Base-by-base conservation (phyloP, 805 yeast genomes). In the Nakazawaea ambrosiae region DNA sequence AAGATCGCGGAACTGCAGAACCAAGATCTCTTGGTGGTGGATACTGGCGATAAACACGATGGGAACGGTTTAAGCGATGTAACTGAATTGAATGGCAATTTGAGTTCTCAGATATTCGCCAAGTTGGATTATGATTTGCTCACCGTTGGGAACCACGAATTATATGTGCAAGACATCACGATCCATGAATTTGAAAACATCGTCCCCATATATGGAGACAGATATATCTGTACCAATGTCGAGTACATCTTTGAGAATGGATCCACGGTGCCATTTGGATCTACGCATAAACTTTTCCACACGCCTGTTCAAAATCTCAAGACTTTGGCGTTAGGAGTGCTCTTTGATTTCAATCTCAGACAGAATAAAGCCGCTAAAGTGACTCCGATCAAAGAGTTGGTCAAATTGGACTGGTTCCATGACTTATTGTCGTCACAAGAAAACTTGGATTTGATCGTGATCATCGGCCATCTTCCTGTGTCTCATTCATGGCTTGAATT, bases 31-130 rank as follows among this genome's bases (percentile, higher is more conserved):
- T 48, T 90, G 3, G 50, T 88, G 4, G 68, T 90, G 2, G 97
- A 90, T 52, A 78, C 94, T 1, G 97, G 97, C 4, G 97, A 90
- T 57, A 78, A 86, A 44, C 95, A 86, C 49, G 97, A 90, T 56
- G 97, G 97, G 1, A 89, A 87, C 53, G 97, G 97, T 0, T 60
- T 88, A 10, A 71, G 86, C 27, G 97, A 90, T 59, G 77, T 82
- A 11, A 81, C 95, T 0, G 38, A 24, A 3, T 85, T 90, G 2
- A 82, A 81, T 51, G 97, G 96, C 0, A 49, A 59, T 4, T 55
- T 65, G 12, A 73, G 92, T 0, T 70, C 78, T 20, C 66, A 68
- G 2, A 68, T 89, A 0, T 84, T 89, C 54, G 71, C 70, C 46
- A 68, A 73, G 42, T 27, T 20, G 34, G 78, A 81, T 37, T 83